phyloP scores from a whole-genome alignment of 495 filamentous ascomycete species.

The Neurospora sp. region DNA sequence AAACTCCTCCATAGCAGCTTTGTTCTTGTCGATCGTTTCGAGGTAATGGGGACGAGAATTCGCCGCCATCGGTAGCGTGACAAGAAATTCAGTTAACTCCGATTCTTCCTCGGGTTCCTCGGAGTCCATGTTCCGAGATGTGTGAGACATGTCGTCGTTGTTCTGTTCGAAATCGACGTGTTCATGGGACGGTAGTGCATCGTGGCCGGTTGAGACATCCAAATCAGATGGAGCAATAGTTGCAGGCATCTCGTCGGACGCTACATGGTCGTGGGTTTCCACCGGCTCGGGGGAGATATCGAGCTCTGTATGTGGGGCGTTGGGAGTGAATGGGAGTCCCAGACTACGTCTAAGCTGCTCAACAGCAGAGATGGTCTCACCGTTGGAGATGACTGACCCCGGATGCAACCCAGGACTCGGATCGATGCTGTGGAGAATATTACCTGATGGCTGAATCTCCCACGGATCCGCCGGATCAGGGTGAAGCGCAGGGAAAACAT shows the following conservation, averaged over 20 bases:
- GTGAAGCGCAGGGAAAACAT: background rate
- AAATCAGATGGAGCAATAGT: slow-evolving; percentile 32
- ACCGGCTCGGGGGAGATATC: background rate
- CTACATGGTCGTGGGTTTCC: background rate
- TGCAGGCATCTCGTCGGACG: slow-evolving; percentile 8
- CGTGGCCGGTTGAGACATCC: slow-evolving; percentile 23
- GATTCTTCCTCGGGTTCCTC: slow-evolving; percentile 6
- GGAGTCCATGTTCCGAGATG: background rate
- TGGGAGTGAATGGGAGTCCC: background rate
- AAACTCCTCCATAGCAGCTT: slow-evolving; percentile 24
- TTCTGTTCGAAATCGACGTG: background rate
- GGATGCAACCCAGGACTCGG: background rate
- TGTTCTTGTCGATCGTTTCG: slow-evolving; percentile 25
- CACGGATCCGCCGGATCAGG: background rate
- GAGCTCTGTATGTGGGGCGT: background rate
- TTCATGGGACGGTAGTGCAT: slow-evolving; percentile 9
- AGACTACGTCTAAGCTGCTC: slow-evolving; percentile 1
- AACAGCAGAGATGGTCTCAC: slow-evolving; percentile 6
- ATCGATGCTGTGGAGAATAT: slow-evolving; percentile 2
- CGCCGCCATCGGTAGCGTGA: slow-evolving; percentile 33
- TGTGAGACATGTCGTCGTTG: background rate
- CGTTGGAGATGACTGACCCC: background rate
- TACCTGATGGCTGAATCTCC: background rate
- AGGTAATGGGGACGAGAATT: slow-evolving; percentile 29
- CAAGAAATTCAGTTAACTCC: slow-evolving; percentile 16